A percentile compares a stretch with the other conserved stretches of the same genome.
phyloP scores from a whole-genome alignment of 495 filamentous ascomycete species.

The Tetracladium setigerum region DNA sequence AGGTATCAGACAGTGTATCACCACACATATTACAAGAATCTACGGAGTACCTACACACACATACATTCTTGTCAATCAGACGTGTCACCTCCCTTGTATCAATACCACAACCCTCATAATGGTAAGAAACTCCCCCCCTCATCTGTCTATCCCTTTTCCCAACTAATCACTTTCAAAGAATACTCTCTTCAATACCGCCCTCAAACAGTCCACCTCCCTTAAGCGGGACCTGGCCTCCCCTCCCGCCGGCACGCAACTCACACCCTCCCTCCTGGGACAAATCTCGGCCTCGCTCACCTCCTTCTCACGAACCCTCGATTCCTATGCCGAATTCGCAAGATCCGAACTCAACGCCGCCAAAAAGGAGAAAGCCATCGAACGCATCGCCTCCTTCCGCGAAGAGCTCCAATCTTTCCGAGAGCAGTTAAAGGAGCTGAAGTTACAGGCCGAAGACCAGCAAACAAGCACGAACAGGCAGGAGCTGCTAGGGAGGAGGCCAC shows the following conservation, averaged over 20 bases:
- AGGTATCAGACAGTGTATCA: neutral
- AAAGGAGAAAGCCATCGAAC: conserved; percentile 81
- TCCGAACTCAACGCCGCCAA: conserved; percentile 81
- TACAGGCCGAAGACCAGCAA: conserved; percentile 65
- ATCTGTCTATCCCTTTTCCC: neutral
- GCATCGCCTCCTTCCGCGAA: conserved; percentile 75
- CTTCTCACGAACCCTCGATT: conserved; percentile 85
- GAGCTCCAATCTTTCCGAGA: conserved; percentile 74
- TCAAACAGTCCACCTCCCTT: conserved; percentile 85
- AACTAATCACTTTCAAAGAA: conserved; percentile 46
- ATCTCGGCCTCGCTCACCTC: conserved; percentile 82
- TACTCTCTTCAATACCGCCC: conserved; percentile 89
- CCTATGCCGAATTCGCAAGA: conserved; percentile 79
- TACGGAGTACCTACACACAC: neutral
- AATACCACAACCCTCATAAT: neutral
- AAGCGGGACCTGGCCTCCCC: conserved; percentile 66
- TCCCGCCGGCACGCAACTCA: conserved; percentile 46
- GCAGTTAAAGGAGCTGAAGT: conserved; percentile 69
- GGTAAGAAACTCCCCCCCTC: neutral
- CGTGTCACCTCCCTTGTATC: neutral
- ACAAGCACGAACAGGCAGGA: conserved; percentile 70
- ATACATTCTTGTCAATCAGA: neutral
- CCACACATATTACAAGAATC: neutral
- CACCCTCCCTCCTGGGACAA: conserved; percentile 57
- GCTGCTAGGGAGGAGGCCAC: conserved; percentile 83